These are phyloP conservation scores for Chlamydomonas sp. DNA, from an alignment of 139 green algal species.

Conservation along the genomic window DNA sequence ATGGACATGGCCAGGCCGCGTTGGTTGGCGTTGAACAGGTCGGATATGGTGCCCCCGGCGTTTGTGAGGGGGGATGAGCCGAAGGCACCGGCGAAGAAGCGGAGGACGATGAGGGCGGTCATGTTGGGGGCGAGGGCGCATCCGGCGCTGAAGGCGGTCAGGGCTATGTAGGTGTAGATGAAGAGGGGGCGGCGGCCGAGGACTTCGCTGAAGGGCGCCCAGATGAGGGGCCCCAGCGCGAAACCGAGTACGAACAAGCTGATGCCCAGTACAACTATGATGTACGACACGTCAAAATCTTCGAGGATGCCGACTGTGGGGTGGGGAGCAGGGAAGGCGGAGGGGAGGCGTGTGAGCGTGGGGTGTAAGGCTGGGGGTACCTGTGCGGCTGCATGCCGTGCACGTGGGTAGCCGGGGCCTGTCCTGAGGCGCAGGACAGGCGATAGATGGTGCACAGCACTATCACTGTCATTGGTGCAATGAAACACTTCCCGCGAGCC, in stretches of 20 bases:
- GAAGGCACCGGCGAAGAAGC: slow-evolving; percentile 35
- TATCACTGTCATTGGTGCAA: background rate
- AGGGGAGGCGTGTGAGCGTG: background rate
- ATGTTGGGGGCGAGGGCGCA: slow-evolving; percentile 11
- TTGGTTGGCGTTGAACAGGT: slow-evolving; percentile 21
- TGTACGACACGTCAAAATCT: background rate
- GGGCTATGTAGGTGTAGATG: slow-evolving; percentile 1
- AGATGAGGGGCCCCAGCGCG: slow-evolving; percentile 17
- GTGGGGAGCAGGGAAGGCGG: no score
- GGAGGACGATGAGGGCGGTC: slow-evolving; percentile 14
- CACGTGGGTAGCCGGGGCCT: no score
- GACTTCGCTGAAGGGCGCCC: slow-evolving; percentile 24
- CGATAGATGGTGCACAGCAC: no score
- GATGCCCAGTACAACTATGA: background rate
- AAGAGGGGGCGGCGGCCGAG: slow-evolving; percentile 4
- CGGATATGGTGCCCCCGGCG: slow-evolving; percentile 23
- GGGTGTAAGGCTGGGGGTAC: background rate
- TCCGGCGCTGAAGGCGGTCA: slow-evolving; percentile 6
- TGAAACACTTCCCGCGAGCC: background rate
- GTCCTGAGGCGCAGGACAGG: no score
- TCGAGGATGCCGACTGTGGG: background rate
- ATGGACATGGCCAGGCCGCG: slow-evolving; percentile 23
- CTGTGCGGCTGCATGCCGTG: no score
- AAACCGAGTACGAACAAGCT: slow-evolving; percentile 24
- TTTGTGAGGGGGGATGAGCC: slow-evolving; percentile 28